Evolutionary conservation across 2,329 filamentous ascomycete species (phyloP).

Genomic region (Arthrobotrys megalospora): DNA sequence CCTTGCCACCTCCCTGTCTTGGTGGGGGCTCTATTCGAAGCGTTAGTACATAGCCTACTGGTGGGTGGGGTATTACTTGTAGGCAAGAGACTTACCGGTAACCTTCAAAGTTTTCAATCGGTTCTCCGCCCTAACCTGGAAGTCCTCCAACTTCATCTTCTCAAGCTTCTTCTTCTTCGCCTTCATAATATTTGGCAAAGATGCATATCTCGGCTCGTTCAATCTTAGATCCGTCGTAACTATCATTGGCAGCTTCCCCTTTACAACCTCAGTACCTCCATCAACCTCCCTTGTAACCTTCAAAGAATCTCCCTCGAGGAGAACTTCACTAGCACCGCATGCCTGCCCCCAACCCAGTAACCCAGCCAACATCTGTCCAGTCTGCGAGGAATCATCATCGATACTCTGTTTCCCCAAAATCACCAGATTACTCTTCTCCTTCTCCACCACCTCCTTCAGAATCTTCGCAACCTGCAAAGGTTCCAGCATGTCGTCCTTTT

Average conservation of each 20-base stretch:
- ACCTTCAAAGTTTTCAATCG: constrained; percentile 93
- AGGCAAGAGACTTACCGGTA: constrained; percentile 73
- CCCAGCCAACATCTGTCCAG: constrained; percentile 97
- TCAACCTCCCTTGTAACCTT: constrained; percentile 93
- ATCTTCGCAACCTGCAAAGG: constrained; percentile 94
- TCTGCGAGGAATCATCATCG: constrained; percentile 95
- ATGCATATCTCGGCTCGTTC: constrained; percentile 96
- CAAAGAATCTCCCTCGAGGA: constrained; percentile 78
- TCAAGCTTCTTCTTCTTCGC: constrained; percentile 99
- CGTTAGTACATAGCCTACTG: constrained; percentile 13
- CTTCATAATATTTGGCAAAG: constrained; percentile 99
- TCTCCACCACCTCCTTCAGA: constrained; percentile 82
- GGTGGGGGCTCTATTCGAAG: constrained; percentile 79
- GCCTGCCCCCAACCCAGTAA: constrained; percentile 93
- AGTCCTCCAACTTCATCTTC: constrained; percentile 89
- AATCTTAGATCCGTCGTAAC: constrained; percentile 94
- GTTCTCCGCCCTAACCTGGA: constrained; percentile 80
- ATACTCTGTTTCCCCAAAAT: constrained; percentile 98
- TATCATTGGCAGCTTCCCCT: constrained; percentile 87
- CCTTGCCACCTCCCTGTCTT: constrained; percentile 94
- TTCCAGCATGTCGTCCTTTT: constrained; percentile 78
- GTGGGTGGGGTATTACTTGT: background rate
- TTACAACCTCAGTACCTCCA: constrained; percentile 91
- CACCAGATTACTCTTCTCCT: constrained; percentile 90
- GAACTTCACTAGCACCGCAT: constrained; percentile 89